Base-by-base conservation (phyloP, 1,139 yeast genomes). In the Kodamaea fungicola region DNA sequence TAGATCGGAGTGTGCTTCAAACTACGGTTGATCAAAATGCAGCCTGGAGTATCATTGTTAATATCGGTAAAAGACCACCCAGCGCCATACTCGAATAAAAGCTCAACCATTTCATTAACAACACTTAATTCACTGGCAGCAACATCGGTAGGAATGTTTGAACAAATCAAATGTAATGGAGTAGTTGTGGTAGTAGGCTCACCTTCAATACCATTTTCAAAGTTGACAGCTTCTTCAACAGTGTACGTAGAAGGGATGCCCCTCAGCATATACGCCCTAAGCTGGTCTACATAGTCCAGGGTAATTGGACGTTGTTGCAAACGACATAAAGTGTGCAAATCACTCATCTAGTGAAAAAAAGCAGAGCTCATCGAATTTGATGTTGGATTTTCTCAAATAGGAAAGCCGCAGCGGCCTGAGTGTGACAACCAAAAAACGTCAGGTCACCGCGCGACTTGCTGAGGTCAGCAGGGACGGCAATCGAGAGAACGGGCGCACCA, bases 231-330 rank as follows among this genome's bases (percentile, higher is more conserved):
- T 54, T 87, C 95, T 57, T 85, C 92, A 7, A 83, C 61, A 2
- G 95, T 86, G 44, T 86, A 83, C 0, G 95, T 87, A 1, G 95
- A 78, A 2, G 95, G 94, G 8, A 86, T 76, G 1, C 94, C 95
- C 28, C 68, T 67, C 35, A 69, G 63, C 42, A 87, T 61, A 43
- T 67, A 74, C 32, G 51, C 57, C 28, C 63, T 64, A 33, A 87
- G 59, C 7, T 66, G 61, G 0, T 52, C 61, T 5, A 80, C 41
- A 49, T 81, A 77, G 6, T 41, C 45, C 2, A 50, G 45, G 3
- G 70, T 61, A 16, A 86, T 66, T 1, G 95, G 95, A 28, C 86
- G 65, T 1, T 49, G 45, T 12, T 67, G 56, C 38, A 86, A 74
- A 13, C 71, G 67, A 49, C 92, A 78, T 32, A 84, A 64, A 41